Evolutionary conservation across 202 grass and related monocot species (phyloP).

Genomic region (Brachypodium distachyon): DNA sequence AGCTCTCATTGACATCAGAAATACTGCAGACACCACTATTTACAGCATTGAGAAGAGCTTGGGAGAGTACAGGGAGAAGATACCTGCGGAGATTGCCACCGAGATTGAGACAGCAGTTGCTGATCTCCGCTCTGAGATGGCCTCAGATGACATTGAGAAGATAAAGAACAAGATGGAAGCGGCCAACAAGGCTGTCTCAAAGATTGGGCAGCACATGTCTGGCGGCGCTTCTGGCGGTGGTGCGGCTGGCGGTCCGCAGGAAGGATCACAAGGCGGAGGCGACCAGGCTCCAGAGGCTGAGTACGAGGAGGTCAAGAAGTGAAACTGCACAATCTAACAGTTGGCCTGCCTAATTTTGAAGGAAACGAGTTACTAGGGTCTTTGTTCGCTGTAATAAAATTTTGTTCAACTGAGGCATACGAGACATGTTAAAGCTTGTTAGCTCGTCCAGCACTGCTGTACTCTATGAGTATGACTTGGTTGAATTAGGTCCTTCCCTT

Average conservation of each 20-base stretch:
- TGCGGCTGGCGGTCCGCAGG: background rate
- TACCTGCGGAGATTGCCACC: conserved; percentile 14
- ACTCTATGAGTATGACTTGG: background rate
- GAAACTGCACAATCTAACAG: background rate
- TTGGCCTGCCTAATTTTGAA: background rate
- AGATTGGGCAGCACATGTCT: conserved; percentile 28
- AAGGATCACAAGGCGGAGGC: conserved; percentile 6
- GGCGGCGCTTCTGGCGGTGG: background rate
- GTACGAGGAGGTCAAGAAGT: conserved; percentile 34
- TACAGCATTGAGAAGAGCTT: conserved; percentile 30
- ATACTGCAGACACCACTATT: conserved; percentile 24
- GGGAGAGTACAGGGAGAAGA: conserved; percentile 22
- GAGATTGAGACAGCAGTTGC: conserved; percentile 27
- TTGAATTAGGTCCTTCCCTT: background rate
- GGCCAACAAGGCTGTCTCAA: conserved; percentile 16
- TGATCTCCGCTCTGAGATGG: conserved; percentile 9
- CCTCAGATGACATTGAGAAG: conserved; percentile 15
- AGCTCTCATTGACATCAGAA: conserved; percentile 25
- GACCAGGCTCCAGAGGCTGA: conserved; percentile 27
- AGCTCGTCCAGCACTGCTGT: background rate
- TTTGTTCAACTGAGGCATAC: background rate
- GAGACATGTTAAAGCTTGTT: background rate
- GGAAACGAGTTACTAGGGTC: background rate
- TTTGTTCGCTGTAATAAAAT: background rate
- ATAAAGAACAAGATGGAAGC: conserved; percentile 11